These are phyloP conservation scores for Chamaecrista fasciculata DNA, from an alignment of 306 rosid species.

Conservation along the genomic window DNA sequence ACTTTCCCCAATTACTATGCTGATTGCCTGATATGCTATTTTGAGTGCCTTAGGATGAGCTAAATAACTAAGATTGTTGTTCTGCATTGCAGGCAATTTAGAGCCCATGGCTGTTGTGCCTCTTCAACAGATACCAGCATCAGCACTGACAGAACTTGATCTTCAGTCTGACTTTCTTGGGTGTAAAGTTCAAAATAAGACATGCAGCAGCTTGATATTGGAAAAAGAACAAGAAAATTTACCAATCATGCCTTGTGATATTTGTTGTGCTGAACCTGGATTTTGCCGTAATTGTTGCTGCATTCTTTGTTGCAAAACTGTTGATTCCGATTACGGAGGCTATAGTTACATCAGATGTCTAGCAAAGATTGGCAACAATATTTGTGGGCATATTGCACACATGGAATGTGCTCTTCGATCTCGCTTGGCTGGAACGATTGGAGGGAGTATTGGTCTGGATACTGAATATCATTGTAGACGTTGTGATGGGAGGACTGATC, in stretches of 20 bases:
- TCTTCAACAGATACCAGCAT: constrained; percentile 34
- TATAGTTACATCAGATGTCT: constrained; percentile 70
- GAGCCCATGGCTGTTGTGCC: constrained; percentile 40
- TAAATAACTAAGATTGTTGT: not conserved
- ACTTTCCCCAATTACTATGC: not conserved
- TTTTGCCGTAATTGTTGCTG: constrained; percentile 89
- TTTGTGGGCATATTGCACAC: constrained; percentile 83
- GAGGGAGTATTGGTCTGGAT: constrained; percentile 65
- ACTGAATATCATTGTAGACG: constrained; percentile 78
- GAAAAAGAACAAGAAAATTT: constrained; percentile 37
- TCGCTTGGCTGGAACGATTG: constrained; percentile 73
- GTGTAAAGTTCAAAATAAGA: constrained; percentile 70
- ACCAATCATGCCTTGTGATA: constrained; percentile 56
- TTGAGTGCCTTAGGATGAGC: not conserved
- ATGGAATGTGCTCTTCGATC: constrained; percentile 69
- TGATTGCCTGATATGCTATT: not conserved
- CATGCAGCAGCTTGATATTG: constrained; percentile 47
- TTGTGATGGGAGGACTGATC: constrained; percentile 76
- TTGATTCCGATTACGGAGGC: constrained; percentile 51
- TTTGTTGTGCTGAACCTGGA: constrained; percentile 69
- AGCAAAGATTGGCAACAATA: constrained; percentile 35
- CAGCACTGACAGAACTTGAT: constrained; percentile 37
- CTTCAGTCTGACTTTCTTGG: constrained; percentile 18
- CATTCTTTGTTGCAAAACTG: constrained; percentile 65
- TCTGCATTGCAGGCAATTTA: constrained; percentile 34